Evolutionary conservation across 1,139 yeast species (phyloP).

Genomic region (Candida sp.): DNA sequence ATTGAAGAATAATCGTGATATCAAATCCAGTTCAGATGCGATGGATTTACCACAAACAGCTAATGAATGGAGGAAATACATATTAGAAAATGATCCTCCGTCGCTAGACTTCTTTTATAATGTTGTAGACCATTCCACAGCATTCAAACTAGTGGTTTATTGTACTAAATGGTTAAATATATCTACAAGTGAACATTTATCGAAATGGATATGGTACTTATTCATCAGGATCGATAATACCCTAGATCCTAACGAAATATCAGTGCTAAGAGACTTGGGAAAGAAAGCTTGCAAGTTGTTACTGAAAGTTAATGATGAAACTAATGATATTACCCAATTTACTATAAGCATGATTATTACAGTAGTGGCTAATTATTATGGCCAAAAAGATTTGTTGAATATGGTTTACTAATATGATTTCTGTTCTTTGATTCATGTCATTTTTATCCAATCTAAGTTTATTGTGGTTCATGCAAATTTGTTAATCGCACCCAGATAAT

Average conservation of each 20-base stretch:
- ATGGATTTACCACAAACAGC: slow-evolving; percentile 22
- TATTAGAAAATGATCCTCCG: slow-evolving; percentile 28
- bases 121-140: slow-evolving; percentile 27
- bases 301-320: slow-evolving; percentile 8
- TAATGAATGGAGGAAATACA: slow-evolving; percentile 27
- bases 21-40: neutral
- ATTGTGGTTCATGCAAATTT: too few relatives aligned
- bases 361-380: slow-evolving; percentile 31
- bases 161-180: slow-evolving; percentile 39
- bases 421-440: too few relatives aligned
- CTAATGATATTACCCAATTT: slow-evolving; percentile 14
- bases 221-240: slow-evolving; percentile 32
- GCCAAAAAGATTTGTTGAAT: slow-evolving; percentile 30
- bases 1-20: slow-evolving; percentile 1
- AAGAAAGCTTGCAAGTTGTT: slow-evolving; percentile 33
- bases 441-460: too few relatives aligned
- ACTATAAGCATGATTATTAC: slow-evolving; percentile 31
- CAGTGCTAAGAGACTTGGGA: slow-evolving; percentile 37
- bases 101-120: slow-evolving; percentile 16
- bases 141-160: slow-evolving; percentile 32
- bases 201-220: slow-evolving; percentile 36
- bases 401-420: neutral
- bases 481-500: too few relatives aligned
- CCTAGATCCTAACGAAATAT: slow-evolving; percentile 30
- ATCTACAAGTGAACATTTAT: slow-evolving; percentile 23